Evolutionary conservation across 352 stramenopile genomes (phyloP).

Genomic region (Phytophthora citricola): DNA sequence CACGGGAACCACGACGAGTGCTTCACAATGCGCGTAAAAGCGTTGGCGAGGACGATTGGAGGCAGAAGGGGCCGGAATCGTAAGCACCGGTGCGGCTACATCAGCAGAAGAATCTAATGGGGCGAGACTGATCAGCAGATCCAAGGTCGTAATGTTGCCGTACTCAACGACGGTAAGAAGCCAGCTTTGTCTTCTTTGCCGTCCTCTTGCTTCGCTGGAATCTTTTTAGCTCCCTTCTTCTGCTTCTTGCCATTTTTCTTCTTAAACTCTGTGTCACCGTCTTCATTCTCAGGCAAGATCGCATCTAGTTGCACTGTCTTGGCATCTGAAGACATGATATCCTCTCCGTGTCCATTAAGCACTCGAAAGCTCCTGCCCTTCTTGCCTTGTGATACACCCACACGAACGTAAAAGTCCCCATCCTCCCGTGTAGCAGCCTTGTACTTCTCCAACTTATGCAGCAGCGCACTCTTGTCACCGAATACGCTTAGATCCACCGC

Average conservation of each 20-base stretch:
- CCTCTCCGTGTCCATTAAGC: constrained; percentile 40
- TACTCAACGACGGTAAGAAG: constrained; percentile 56
- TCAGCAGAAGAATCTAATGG: constrained; percentile 15
- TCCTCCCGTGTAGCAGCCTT: constrained; percentile 30
- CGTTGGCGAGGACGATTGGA: constrained; percentile 7
- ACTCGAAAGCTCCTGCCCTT: constrained; percentile 33
- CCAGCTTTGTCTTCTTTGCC: constrained; percentile 21
- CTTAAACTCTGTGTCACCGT: constrained; percentile 20
- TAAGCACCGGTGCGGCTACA: constrained; percentile 36
- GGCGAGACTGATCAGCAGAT: constrained; percentile 53
- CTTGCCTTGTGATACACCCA: constrained; percentile 30
- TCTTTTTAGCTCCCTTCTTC: constrained; percentile 47
- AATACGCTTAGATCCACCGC: constrained; percentile 41
- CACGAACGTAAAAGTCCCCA: constrained; percentile 44
- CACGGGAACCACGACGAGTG: constrained; percentile 46
- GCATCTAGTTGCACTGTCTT: constrained; percentile 13
- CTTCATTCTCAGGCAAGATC: constrained; percentile 17
- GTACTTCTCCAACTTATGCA: constrained; percentile 41
- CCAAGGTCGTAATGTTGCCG: constrained; percentile 52
- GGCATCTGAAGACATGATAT: constrained; percentile 17
- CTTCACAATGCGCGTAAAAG: constrained; percentile 47
- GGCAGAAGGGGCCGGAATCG: constrained; percentile 36
- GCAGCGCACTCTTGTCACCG: constrained; percentile 16
- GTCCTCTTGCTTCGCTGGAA: constrained; percentile 31
- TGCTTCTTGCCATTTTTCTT: constrained; percentile 39